Base-by-base conservation (phyloP, 2,329 filamentous ascomycete species). In the Ophiostoma sp. region DNA sequence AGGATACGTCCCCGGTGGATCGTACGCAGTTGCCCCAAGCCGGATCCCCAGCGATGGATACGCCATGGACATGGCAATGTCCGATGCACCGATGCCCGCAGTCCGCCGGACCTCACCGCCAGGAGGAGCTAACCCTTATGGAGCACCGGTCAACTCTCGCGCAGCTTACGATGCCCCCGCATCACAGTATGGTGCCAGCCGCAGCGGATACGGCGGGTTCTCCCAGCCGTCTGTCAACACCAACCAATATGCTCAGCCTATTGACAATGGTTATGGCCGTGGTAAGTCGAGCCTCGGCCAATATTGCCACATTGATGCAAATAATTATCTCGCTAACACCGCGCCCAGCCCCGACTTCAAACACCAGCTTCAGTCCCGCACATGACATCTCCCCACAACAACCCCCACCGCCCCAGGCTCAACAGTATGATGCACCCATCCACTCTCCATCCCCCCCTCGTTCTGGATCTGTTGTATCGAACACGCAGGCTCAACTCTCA, bases 141-240 rank as follows among this genome's bases (percentile, higher is more conserved):
- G 18, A 44, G 65, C 66, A 65, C 58, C 68, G 9, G 62, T 44
- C 62, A 67, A 67, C 55, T 49, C 68, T 16, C 69, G 67, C 41
- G 67, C 65, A 12, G 49, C 9, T 0, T 70, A 68, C 45, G 65
- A 42, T 40, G 52, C 27, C 4, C 45, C 38, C 42, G 9, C 64
- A n/a, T 11, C 18, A 18, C 44, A 49, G 27, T 58, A 60, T 52
- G 12, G 49, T 67, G 42, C 60, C 11, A 36, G 66, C 62, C 14
- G 63, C 62, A 63, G 82, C 82, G 84, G 84, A 79, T 85, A 85
- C 81, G 84, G 85, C 85, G 82, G 82, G 83, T 87, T 84, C 79
- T 75, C 72, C 73, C 77, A 75, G 73, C 74, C 74, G 69, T 41
- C 70, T 2, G n/a, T 27, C 6, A 27, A 68, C 14, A 18, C 27